These are phyloP conservation scores for Pichia ethanolica DNA, from an alignment of 805 yeast species.

Conservation along the genomic window DNA sequence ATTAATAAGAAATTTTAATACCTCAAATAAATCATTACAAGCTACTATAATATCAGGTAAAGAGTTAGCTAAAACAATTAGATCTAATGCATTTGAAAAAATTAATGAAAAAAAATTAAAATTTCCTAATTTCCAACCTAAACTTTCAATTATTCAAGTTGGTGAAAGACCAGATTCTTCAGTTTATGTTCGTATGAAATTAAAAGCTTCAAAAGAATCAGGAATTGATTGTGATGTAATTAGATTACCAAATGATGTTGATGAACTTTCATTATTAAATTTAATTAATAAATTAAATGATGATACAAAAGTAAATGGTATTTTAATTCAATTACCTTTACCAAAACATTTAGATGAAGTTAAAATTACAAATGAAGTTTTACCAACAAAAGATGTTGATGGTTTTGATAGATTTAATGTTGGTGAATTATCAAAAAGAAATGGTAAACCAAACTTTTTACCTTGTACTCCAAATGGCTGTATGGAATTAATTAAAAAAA, in stretches of 20 bases:
- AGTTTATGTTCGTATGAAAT: slow-evolving; percentile 75
- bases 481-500: slow-evolving; percentile 51
- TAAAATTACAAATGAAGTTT: slow-evolving; percentile 57
- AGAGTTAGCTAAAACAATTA: slow-evolving; percentile 36
- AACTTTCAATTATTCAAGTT: slow-evolving; percentile 64
- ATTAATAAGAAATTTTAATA: slow-evolving; percentile 10
- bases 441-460: slow-evolving; percentile 61
- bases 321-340: slow-evolving; percentile 69
- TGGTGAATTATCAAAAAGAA: slow-evolving; percentile 69
- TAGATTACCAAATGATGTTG: slow-evolving; percentile 47
- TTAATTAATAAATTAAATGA: slow-evolving; percentile 50
- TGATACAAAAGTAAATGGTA: slow-evolving; percentile 57
- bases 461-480: slow-evolving; percentile 87
- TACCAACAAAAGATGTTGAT: slow-evolving; percentile 65
- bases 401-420: slow-evolving; percentile 75
- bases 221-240: slow-evolving; percentile 55
- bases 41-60: slow-evolving; percentile 40
- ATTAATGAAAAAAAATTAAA: slow-evolving; percentile 34
- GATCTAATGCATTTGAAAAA: slow-evolving; percentile 36
- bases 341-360: slow-evolving; percentile 67
- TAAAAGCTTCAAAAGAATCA: slow-evolving; percentile 69
- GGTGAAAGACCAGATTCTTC: slow-evolving; percentile 73
- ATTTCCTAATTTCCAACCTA: slow-evolving; percentile 54
- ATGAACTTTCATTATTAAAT: slow-evolving; percentile 49
- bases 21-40: slow-evolving; percentile 12